Evolutionary conservation across 495 filamentous ascomycete species (phyloP).

Genomic region (Aspergillus indologenus): DNA sequence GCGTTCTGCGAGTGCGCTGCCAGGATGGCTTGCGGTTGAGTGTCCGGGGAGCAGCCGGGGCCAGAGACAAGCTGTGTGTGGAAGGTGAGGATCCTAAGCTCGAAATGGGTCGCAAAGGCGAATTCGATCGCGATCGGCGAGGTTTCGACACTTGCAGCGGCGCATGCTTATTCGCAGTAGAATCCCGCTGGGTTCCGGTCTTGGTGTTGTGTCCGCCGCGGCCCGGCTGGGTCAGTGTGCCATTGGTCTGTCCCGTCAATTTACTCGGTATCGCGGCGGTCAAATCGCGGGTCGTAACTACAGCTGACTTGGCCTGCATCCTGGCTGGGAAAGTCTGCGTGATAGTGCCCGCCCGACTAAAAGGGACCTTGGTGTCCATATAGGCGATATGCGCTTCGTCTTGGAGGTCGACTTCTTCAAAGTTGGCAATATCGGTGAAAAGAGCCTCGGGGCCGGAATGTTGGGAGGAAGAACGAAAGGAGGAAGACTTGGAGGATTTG

Average conservation of each 20-base stretch:
- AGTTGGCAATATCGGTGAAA: slow-evolving; percentile 70
- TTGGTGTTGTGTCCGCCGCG: slow-evolving; percentile 23
- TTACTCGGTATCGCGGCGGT: slow-evolving; percentile 42
- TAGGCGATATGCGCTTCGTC: slow-evolving; percentile 53
- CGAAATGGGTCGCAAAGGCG: slow-evolving; percentile 35
- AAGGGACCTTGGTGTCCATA: slow-evolving; percentile 27
- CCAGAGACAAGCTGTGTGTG: slow-evolving; percentile 35
- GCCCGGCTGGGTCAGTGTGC: slow-evolving; percentile 21
- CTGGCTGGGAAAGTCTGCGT: slow-evolving; percentile 34
- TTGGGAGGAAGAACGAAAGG: slow-evolving; percentile 75
- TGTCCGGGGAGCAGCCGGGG: slow-evolving; percentile 32
- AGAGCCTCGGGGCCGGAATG: slow-evolving; percentile 61
- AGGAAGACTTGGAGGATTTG: slow-evolving; percentile 86
- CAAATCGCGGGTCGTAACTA: slow-evolving; percentile 41
- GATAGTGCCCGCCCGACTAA: slow-evolving; percentile 28
- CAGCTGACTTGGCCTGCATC: slow-evolving; percentile 31
- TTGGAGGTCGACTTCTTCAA: slow-evolving; percentile 89
- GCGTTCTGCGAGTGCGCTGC: slow-evolving; percentile 75
- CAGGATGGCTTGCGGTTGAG: slow-evolving; percentile 50
- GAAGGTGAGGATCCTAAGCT: slow-evolving; percentile 30
- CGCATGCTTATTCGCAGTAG: slow-evolving; percentile 22
- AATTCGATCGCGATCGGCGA: slow-evolving; percentile 42
- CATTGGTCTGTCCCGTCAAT: slow-evolving; percentile 31
- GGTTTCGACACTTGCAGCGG: slow-evolving; percentile 22
- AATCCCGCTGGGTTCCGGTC: slow-evolving; percentile 26